Evolutionary conservation across 495 filamentous ascomycete genomes (phyloP), one percentile per base, ranked within the genome.

Genomic region (Ascodesmis nigricans): DNA sequence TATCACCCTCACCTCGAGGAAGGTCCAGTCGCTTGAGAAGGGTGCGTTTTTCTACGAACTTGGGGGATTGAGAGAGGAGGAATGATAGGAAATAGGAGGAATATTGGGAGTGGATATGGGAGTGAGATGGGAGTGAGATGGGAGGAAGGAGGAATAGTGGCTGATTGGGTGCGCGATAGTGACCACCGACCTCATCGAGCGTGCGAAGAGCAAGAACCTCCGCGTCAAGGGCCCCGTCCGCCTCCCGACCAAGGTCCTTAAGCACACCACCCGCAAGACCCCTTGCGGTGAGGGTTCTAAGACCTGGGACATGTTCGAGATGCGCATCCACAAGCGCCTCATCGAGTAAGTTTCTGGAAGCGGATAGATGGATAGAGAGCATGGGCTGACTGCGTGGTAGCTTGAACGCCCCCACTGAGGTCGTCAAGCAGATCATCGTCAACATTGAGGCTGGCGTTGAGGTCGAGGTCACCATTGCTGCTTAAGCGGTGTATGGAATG

Each of bases 381-480:
- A 11, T 3, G 8, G 18, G 13, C 21, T 34, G 29, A 40, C 15
- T 9, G 2, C 5, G 6, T 47, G 18, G 27, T 47, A 84, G 80
- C 64, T 66, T 95, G 38, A 87, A 84, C 58, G 87, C 87, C 41
- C 87, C 87, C 36, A 97, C 87, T 50, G 87, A 97, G 70, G 80
- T 91, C 41, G 87, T 97, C 60, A 97, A 97, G 75, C 82, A 92
- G 71, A 95, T 97, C 69, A 97, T 97, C 60, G 82, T 95, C 67
- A 97, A 97, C 69, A 95, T 97, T 60, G 87, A 97, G 73, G 87
- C 87, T 42, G 87, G 87, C 68, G 87, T 97, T 57, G 87, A 97
- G 72, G 87, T 97, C 52, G 87, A 97, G 71, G 87, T 97, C 49
- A 97, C 87, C 53, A 97, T 97, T 65, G 87, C 87, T 58, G 84